Conservation (phyloP, 305 asterid genomes). For the Coffea humblotiana region DNA sequence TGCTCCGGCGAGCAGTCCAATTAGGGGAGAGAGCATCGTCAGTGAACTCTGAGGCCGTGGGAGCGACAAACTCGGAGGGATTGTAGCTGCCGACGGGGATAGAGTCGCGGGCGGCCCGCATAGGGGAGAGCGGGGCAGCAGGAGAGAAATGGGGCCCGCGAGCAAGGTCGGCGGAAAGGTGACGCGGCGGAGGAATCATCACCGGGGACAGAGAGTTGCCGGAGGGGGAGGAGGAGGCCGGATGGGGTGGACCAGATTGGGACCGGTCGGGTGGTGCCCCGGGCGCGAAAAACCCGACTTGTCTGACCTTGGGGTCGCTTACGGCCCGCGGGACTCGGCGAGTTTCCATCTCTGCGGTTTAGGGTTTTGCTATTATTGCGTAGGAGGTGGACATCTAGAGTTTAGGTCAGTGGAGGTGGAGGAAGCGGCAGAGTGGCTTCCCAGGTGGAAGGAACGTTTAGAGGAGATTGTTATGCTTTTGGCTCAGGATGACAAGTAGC, state of each 20-base stretch:
- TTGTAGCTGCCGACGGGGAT: slow-evolving; percentile 71
- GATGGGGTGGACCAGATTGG: slow-evolving; percentile 52
- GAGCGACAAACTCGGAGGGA: slow-evolving; percentile 64
- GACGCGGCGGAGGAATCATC: slow-evolving; percentile 98
- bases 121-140: slow-evolving; percentile 43
- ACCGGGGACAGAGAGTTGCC: slow-evolving; percentile 82
- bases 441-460: background rate
- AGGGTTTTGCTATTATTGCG: background rate
- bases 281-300: slow-evolving; percentile 76
- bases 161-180: slow-evolving; percentile 47
- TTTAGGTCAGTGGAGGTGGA: background rate
- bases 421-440: background rate
- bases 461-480: background rate
- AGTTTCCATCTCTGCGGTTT: slow-evolving; percentile 45
- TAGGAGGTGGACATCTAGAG: too few species aligned
- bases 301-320: slow-evolving; percentile 79
- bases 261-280: slow-evolving; percentile 62
- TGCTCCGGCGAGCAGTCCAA: slow-evolving; percentile 37
- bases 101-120: slow-evolving; percentile 44
- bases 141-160: slow-evolving; percentile 40
- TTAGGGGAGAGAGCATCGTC: slow-evolving; percentile 42
- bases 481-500: background rate
- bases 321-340: slow-evolving; percentile 70
- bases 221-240: slow-evolving; percentile 47
- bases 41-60: slow-evolving; percentile 50